Base-by-base conservation (phyloP, 2,329 filamentous ascomycete species). In the Curvularia hawaiiensis region DNA sequence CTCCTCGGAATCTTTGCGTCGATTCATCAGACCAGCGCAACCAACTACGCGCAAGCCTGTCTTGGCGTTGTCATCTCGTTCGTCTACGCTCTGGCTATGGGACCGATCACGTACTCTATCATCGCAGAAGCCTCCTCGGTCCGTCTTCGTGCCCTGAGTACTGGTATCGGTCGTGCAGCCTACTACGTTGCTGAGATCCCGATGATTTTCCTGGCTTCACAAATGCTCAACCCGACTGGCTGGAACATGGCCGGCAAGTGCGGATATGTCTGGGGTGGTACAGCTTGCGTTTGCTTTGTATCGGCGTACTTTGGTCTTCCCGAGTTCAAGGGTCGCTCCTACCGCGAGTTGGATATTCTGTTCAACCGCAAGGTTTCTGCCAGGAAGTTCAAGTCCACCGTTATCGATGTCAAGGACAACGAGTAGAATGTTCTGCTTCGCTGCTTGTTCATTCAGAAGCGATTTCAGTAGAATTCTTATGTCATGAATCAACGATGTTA, bases 181-280 rank as follows among this genome's bases (percentile, higher is more conserved):
- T 89, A 89, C 79, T 88, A 88, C 74, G 64, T 86, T 14, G 78
- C 86, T 58, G 82, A 88, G 54, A 88, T 88, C 66, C 85, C 85
- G 61, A 86, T 84, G 69, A 88, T 88, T 69, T 88, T 84, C 80
- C 79, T 85, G 60, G 86, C 67, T n/a, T 66, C 65, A 0, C 83
- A 83, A 57, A 79, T 83, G 50, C 82, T 82, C 68, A 84, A 80
- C 60, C 68, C 75, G 0, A 78, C 79, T 43, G 67, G 74, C 14
- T 79, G 75, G 9, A 70, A 78, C 44, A 68, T 80, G 12, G 51
- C 76, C 50, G 22, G 68, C 69, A 60, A 75, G 69, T 65, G 52
- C 65, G 24, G 41, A 72, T 35, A 72, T 68, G 48, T 72, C 75
- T 40, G 59, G 75, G 11, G 53, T 75, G 12, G 77, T 76, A 4